Base-by-base conservation (phyloP, 345 rosid genomes). In the Balakata baccata region DNA sequence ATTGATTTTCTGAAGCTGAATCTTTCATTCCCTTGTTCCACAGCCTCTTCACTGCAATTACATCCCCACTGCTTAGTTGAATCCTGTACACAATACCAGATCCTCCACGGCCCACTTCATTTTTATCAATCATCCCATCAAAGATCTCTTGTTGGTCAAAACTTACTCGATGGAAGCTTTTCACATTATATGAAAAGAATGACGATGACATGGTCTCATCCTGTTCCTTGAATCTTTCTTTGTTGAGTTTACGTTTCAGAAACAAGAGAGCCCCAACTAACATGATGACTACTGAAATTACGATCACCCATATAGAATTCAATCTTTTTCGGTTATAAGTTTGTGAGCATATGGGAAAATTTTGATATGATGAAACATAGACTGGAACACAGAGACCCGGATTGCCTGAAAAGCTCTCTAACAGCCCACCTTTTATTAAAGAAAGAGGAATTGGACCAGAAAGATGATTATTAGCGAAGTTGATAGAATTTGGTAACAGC, bases 91-190 rank as follows among this genome's bases (percentile, higher is more conserved):
- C 98, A 2, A 88, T 85, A 58, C 98, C 93, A 0, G 91, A 90
- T 54, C 98, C 97, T 64, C 97, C 98, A 62, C 84, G 93, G 6
- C 97, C 98, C 56, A 90, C 94, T 11, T 86, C 90, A 87, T 94
- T 92, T 81, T 92, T 89, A 47, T 88, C 89, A 46, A 86, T 83
- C 85, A 94, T 81, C 59, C 92, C 85, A 64, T 89, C 90, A 0
- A 82, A 47, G 82, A 94, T 88, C 86, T 94, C 95, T n/a, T 78
- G 80, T 75, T 82, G 92, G 53, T 92, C 85, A 25, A 90, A 88
- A 75, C 78, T 90, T 78, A 90, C 80, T 51, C 92, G 84, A 70
- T 94, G 98, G 89, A 92, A 94, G 82, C 89, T 89, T 81, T 92
- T 94, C 20, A 92, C 82, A 51, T 89, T 88, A 39, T 87, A 92